Base-by-base conservation (phyloP, 2,329 filamentous ascomycete genomes). In the Neofusicoccum ribis region DNA sequence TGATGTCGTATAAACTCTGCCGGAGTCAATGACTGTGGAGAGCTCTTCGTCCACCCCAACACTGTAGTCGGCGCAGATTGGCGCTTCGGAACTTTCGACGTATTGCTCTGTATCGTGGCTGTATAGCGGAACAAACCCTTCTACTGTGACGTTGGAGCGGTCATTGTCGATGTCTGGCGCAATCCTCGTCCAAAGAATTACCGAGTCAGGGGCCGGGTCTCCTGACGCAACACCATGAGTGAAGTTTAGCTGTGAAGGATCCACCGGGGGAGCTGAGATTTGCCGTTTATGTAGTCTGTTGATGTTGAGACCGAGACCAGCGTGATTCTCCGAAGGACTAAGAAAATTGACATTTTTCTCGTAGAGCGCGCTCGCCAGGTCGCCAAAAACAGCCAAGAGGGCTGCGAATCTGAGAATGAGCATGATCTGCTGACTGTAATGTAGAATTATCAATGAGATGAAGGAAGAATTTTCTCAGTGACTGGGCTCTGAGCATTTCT, bases 21-120 rank as follows among this genome's bases (percentile, higher is more conserved):
- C 89, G 2, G 78, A 79, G 52, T 82, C 79, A 3, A 85, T 84
- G 9, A 85, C 77, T 1, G 78, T 69, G 5, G 76, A 74, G 47
- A 84, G 80, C 37, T 77, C 76, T 44, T 79, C 70, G 68, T 83
- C 81, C 31, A 77, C 76, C 8, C 81, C 80, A 23, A 91, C 83
- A 65, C 82, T 83, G 81, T 86, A 92, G 44, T 87, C 80, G 1
- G 91, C 82, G 69, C 89, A 92, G 47, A 91, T 82, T 0, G 89
- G 88, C 9, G 86, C 80, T 54, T 80, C 84, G n/a, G 83, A 85
- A 6, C 81, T 78, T 31, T 76, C 72, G 72, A 85, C 77, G 69
- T 83, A 82, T 39, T 82, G 77, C 36, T 83, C 34, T 1, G 46
- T 77, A 54, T 78, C 78, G n/a, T 84, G 77, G 67, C 78, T 77